These are phyloP conservation scores for Didymosphaeria variabile DNA, from an alignment of 2,329 filamentous ascomycete species.

Conservation along the genomic window DNA sequence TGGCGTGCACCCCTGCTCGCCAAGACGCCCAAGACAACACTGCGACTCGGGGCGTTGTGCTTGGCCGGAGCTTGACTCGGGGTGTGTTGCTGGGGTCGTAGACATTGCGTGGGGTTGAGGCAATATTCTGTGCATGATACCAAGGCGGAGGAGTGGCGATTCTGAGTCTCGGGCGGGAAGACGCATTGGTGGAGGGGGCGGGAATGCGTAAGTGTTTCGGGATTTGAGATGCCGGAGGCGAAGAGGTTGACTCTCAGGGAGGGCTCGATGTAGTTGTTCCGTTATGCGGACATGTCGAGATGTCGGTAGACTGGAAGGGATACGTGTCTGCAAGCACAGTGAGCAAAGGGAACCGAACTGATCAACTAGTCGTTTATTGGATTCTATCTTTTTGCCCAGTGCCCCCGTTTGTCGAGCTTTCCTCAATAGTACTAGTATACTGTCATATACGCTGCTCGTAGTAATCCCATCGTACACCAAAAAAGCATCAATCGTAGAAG, in stretches of 20 bases:
- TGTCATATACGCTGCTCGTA: conserved; percentile 11
- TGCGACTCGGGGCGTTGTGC: conserved; percentile 1
- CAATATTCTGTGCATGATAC: background rate
- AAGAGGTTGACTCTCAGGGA: no score
- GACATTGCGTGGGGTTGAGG: background rate
- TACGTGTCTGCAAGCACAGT: background rate
- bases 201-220: background rate
- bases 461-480: conserved; percentile 6
- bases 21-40: background rate
- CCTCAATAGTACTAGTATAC: conserved; percentile 11
- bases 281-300: background rate
- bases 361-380: conserved; percentile 22
- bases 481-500: conserved; percentile 12
- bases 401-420: background rate
- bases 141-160: background rate
- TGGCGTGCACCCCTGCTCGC: background rate
- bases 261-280: background rate
- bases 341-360: conserved; percentile 6
- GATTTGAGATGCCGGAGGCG: background rate
- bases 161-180: background rate
- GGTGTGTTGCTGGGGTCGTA: background rate
- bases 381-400: conserved; percentile 18
- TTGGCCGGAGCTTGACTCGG: conserved; percentile 5
- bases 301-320: background rate
- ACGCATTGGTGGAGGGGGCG: background rate